These are phyloP conservation scores for Phytopythium cucurbitacearum DNA, from an alignment of 352 stramenopile genomes.

Conservation along the genomic window DNA sequence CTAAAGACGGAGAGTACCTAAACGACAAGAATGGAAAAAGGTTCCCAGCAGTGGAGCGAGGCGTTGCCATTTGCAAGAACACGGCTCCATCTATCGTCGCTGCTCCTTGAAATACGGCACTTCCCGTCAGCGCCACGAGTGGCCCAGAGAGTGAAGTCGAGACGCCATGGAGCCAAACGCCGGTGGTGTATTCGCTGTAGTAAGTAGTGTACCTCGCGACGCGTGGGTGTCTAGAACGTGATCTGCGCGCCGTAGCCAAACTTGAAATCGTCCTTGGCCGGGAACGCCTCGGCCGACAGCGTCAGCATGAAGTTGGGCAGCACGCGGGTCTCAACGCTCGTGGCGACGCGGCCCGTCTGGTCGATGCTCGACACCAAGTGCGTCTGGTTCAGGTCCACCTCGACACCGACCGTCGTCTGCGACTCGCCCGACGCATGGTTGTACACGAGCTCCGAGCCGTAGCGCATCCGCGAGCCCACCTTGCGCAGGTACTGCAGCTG, in stretches of 20 bases:
- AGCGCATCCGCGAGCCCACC: constrained; percentile 75
- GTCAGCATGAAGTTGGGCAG: constrained; percentile 85
- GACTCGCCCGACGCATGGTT: constrained; percentile 82
- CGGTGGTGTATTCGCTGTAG: constrained; percentile 5
- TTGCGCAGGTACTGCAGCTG: constrained; percentile 87
- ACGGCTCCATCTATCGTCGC: too few species aligned
- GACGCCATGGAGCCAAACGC: too few species aligned
- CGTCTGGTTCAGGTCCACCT: constrained; percentile 83
- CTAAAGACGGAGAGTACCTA: not conserved
- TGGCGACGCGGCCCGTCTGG: constrained; percentile 78
- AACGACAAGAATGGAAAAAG: not conserved
- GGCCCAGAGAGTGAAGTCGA: too few species aligned
- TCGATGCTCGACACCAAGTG: constrained; percentile 82
- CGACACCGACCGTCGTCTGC: constrained; percentile 73
- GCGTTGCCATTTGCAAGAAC: too few species aligned
- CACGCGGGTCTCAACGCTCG: constrained; percentile 79
- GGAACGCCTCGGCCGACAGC: constrained; percentile 80
- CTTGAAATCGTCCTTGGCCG: constrained; percentile 87
- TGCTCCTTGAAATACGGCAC: too few species aligned
- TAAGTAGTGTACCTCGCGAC: constrained; percentile 8
- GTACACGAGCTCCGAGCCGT: constrained; percentile 85
- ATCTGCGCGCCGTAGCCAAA: constrained; percentile 89
- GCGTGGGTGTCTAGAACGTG: constrained; percentile 66
- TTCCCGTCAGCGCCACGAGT: too few species aligned
- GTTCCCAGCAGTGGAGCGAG: too few species aligned